Percentiles rank a stretch among this genome's conserved stretches.
Conservation (phyloP, 768 basidiomycete genomes). For the Calvatia gigantea region DNA sequence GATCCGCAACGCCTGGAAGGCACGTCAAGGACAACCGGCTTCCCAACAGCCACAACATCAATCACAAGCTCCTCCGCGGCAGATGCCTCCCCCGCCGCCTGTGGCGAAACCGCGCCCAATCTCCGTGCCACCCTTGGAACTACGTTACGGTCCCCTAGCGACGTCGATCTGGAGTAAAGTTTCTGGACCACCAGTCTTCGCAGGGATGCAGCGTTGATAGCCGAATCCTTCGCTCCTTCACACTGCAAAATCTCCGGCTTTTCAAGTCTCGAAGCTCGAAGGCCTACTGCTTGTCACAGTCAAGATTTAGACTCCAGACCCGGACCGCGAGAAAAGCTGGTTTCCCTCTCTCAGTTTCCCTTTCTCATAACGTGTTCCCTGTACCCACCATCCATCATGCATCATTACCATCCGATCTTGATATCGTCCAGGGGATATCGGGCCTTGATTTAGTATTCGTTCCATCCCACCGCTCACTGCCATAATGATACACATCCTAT, state of each 20-base stretch:
- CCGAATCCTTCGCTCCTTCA: neutral
- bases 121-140: constrained; percentile 30
- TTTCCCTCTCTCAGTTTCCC: neutral
- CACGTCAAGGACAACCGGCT: constrained; percentile 40
- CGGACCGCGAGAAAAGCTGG: neutral
- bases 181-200: constrained; percentile 55
- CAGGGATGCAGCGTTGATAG: constrained; percentile 64
- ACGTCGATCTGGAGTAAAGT: constrained; percentile 72
- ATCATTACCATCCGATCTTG: neutral
- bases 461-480: neutral
- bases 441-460: neutral
- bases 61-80: constrained; percentile 21
- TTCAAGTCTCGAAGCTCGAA: neutral
- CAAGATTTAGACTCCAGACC: neutral
- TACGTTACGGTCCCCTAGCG: constrained; percentile 65
- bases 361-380: neutral
- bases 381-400: neutral
- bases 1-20: constrained; percentile 76
- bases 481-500: neutral
- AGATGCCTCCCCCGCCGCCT: constrained; percentile 21
- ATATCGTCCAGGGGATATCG: neutral
- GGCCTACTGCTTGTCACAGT: neutral
- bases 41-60: constrained; percentile 18
- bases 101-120: constrained; percentile 18
- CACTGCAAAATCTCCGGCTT: too few relatives aligned